A percentile compares a stretch with the other conserved stretches of the same genome.
These are phyloP conservation scores for Mesostigma viride DNA, from an alignment of 139 green algal genomes.

Conservation along the genomic window DNA sequence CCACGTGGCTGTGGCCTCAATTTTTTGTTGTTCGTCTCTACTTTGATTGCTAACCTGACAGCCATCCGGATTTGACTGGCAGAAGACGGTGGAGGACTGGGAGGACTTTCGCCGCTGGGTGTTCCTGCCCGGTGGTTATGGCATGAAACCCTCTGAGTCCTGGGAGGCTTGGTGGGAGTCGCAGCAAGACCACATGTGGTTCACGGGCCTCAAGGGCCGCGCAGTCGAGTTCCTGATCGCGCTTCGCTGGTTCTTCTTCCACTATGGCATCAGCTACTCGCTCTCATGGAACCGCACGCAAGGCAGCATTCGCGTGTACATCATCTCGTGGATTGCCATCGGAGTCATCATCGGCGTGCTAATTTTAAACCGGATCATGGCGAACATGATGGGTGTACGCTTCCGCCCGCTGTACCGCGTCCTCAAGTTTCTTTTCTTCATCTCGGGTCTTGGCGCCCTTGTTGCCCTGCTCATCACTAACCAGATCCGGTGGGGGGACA, in stretches of 20 bases:
- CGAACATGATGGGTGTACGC: neutral
- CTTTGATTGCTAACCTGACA: no score
- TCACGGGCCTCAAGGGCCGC: conserved; percentile 6
- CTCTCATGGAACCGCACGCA: conserved; percentile 3
- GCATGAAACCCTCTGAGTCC: conserved; percentile 17
- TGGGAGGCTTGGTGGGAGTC: conserved; percentile 29
- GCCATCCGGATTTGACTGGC: conserved; percentile 34
- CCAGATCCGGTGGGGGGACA: conserved; percentile 9
- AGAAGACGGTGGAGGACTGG: conserved; percentile 33
- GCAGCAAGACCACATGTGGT: conserved; percentile 14
- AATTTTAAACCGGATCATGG: neutral
- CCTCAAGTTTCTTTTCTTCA: neutral
- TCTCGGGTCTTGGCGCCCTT: neutral
- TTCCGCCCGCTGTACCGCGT: no score
- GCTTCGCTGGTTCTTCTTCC: conserved; percentile 23
- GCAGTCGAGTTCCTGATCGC: conserved; percentile 12
- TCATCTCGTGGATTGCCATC: conserved; percentile 17
- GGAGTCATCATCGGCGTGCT: neutral
- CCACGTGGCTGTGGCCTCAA: no score
- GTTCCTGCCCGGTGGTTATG: conserved; percentile 11
- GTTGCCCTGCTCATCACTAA: neutral
- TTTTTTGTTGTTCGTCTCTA: no score
- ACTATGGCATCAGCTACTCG: conserved; percentile 27
- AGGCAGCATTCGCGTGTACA: conserved; percentile 21
- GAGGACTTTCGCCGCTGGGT: conserved; percentile 29